phyloP scores from a whole-genome alignment of 257 asterid genomes.

The Scutellaria baicalensis region DNA sequence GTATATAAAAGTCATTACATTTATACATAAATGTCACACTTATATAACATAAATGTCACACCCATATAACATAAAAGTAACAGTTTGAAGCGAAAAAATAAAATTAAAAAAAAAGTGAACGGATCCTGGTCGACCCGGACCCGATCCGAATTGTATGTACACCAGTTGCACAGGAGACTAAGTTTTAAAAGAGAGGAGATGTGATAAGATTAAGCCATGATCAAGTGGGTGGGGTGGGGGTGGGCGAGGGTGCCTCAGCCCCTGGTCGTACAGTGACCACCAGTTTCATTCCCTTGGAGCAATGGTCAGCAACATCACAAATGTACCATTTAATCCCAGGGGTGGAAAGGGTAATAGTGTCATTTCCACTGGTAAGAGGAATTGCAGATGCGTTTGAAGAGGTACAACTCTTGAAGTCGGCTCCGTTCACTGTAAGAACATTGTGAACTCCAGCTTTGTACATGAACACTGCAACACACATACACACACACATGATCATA shows the following conservation, averaged over 20 bases:
- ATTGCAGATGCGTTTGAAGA: background rate
- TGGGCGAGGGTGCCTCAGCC: background rate
- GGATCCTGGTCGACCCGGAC: too few relatives aligned
- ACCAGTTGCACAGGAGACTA: too few relatives aligned
- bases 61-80: too few relatives aligned
- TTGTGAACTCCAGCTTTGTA: background rate
- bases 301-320: slow-evolving; percentile 16
- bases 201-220: background rate
- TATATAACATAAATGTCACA: too few relatives aligned
- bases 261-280: background rate
- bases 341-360: slow-evolving; percentile 12
- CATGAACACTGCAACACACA: slow-evolving; percentile 7
- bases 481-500: too few relatives aligned
- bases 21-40: too few relatives aligned
- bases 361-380: slow-evolving; percentile 12
- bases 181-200: background rate
- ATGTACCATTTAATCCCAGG: slow-evolving; percentile 42
- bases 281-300: slow-evolving; percentile 29
- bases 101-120: too few relatives aligned
- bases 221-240: background rate
- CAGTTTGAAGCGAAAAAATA: too few relatives aligned
- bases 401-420: background rate
- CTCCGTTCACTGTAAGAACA: background rate
- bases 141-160: too few relatives aligned
- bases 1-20: too few relatives aligned